Percentiles rank a stretch among this genome's conserved stretches.
phyloP scores from a whole-genome alignment of 2,329 filamentous ascomycete genomes.

The Penicillium sp. region DNA sequence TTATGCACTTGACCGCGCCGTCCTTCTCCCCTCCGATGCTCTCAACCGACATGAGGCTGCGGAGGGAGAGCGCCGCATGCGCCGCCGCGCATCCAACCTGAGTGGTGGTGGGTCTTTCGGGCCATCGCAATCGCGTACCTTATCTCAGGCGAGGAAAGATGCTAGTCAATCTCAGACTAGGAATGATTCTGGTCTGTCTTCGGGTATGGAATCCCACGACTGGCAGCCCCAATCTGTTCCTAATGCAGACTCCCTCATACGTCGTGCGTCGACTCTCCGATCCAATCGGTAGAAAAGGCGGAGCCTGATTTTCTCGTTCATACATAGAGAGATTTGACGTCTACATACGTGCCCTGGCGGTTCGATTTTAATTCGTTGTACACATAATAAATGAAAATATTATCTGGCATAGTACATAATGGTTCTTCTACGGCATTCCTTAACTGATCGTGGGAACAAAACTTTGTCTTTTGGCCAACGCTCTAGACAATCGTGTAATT shows the following conservation, averaged over 20 bases:
- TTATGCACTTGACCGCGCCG: constrained; percentile 67
- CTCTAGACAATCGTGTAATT: too few species aligned
- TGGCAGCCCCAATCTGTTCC: constrained; percentile 16
- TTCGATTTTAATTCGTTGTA: background rate
- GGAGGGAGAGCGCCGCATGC: constrained; percentile 48
- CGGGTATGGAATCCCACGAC: constrained; percentile 27
- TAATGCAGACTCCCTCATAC: constrained; percentile 23
- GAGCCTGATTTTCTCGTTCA: constrained; percentile 1
- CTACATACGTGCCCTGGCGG: constrained; percentile 2
- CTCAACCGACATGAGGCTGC: constrained; percentile 59
- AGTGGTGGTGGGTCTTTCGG: constrained; percentile 29
- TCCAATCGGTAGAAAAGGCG: constrained; percentile 20
- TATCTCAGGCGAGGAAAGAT: constrained; percentile 25
- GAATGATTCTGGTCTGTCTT: constrained; percentile 21
- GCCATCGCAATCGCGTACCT: constrained; percentile 20
- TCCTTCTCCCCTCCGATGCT: constrained; percentile 65
- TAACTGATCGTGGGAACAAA: background rate
- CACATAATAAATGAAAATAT: constrained; percentile 1
- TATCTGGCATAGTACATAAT: background rate
- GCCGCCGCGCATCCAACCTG: constrained; percentile 37
- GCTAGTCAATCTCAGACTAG: constrained; percentile 20
- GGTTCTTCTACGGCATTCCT: background rate
- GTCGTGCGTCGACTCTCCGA: constrained; percentile 29
- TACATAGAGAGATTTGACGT: constrained; percentile 14
- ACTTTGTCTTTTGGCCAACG: background rate